A percentile compares a stretch with the other conserved stretches of the same genome.
phyloP scores from a whole-genome alignment of 768 basidiomycete genomes.

The Psilocybe sp. region DNA sequence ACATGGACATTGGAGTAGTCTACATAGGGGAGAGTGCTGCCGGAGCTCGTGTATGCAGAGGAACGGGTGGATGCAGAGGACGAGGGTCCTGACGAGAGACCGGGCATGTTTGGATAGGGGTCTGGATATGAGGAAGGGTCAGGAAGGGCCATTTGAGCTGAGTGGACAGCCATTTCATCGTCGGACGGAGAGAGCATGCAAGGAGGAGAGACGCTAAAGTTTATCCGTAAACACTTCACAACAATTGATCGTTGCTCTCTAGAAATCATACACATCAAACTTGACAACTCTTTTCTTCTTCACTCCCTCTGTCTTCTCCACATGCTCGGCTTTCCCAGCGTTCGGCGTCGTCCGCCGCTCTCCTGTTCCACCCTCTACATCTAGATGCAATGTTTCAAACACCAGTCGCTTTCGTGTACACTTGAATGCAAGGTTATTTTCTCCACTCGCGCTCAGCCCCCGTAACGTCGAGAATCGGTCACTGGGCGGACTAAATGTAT shows the following conservation, averaged over 20 bases:
- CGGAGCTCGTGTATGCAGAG: conserved; percentile 74
- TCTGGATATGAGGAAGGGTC: conserved; percentile 73
- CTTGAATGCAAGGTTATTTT: conserved; percentile 95
- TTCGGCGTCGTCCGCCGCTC: conserved; percentile 57
- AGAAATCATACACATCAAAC: conserved; percentile 13
- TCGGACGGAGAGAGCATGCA: conserved; percentile 4
- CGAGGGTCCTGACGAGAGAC: conserved; percentile 69
- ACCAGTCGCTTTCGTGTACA: conserved; percentile 84
- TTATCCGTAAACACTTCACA: conserved; percentile 12
- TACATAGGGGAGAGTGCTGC: conserved; percentile 55
- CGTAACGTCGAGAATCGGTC: conserved; percentile 83
- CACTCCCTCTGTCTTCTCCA: conserved; percentile 18
- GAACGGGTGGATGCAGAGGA: conserved; percentile 72
- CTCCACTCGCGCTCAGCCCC: conserved; percentile 75
- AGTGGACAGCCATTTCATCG: conserved; percentile 4
- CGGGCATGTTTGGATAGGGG: conserved; percentile 58
- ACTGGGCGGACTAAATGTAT: conserved; percentile 73
- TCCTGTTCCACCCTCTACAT: conserved; percentile 80
- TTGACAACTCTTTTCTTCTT: conserved; percentile 42
- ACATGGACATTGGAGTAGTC: conserved; percentile 70
- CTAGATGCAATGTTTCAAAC: conserved; percentile 89
- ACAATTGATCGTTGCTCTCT: conserved; percentile 16
- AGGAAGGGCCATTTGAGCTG: conserved; percentile 36
- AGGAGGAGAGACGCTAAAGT: neutral
- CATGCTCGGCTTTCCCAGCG: conserved; percentile 25